These are phyloP conservation scores for Truncatella angustata DNA, from an alignment of 2,329 filamentous ascomycete species.

Conservation along the genomic window DNA sequence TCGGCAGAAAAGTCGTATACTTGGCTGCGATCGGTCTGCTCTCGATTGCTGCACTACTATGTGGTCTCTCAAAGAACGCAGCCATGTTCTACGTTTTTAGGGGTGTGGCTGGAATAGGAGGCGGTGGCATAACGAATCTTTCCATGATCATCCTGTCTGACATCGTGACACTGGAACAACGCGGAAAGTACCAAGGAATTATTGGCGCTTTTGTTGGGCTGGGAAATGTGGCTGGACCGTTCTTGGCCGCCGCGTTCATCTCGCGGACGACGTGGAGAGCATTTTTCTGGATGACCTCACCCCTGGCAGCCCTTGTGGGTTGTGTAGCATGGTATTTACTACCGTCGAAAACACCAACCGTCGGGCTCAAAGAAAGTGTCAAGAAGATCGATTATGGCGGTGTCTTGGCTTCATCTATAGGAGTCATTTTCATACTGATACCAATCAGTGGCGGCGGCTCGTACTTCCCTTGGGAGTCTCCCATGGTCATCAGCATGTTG, in stretches of 20 bases:
- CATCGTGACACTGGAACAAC: slow-evolving; percentile 32
- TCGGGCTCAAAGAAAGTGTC: slow-evolving; percentile 44
- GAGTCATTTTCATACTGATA: slow-evolving; percentile 59
- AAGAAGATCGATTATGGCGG: slow-evolving; percentile 60
- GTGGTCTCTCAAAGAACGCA: slow-evolving; percentile 29
- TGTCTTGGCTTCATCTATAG: slow-evolving; percentile 50
- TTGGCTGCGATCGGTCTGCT: slow-evolving; percentile 27
- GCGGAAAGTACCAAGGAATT: slow-evolving; percentile 39
- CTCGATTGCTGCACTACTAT: slow-evolving; percentile 27
- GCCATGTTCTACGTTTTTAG: slow-evolving; percentile 34
- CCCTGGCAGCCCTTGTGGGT: slow-evolving; percentile 44
- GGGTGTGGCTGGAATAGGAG: slow-evolving; percentile 32
- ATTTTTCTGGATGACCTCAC: slow-evolving; percentile 47
- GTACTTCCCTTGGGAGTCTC: slow-evolving; percentile 54
- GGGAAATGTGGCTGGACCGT: slow-evolving; percentile 44
- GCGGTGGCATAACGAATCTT: slow-evolving; percentile 32
- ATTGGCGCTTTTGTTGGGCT: slow-evolving; percentile 41
- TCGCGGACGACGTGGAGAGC: slow-evolving; percentile 30
- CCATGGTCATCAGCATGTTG: slow-evolving; percentile 60
- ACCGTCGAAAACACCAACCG: slow-evolving; percentile 49
- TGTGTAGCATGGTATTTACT: slow-evolving; percentile 45
- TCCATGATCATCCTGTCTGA: slow-evolving; percentile 38
- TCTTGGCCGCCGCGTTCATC: slow-evolving; percentile 44
- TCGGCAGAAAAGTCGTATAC: slow-evolving; percentile 32
- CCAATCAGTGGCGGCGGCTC: slow-evolving; percentile 58